Conservation (phyloP, 805 yeast species). For the Yamadazyma sp. region DNA sequence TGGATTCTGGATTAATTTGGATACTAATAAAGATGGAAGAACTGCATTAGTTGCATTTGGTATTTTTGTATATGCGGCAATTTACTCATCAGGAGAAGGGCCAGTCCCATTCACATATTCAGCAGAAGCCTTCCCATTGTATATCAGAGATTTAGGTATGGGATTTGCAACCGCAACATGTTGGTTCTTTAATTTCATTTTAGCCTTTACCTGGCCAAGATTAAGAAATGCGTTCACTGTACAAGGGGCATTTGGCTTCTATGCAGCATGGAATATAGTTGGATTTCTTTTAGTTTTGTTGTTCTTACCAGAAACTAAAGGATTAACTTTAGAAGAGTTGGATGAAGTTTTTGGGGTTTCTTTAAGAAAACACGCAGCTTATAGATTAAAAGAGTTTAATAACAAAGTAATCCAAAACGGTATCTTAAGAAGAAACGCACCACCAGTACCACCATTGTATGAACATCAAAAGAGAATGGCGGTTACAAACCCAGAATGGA, state of each 20-base stretch:
- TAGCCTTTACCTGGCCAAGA: conserved; percentile 79
- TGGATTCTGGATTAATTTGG: conserved; percentile 64
- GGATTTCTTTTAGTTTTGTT: conserved; percentile 70
- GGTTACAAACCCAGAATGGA: conserved; percentile 60
- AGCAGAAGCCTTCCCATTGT: conserved; percentile 77
- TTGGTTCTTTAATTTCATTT: conserved; percentile 69
- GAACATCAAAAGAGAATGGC: conserved; percentile 50
- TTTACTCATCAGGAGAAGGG: conserved; percentile 83
- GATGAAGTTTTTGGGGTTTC: conserved; percentile 70
- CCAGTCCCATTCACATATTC: conserved; percentile 89
- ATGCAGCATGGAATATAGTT: conserved; percentile 78
- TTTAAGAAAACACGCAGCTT: conserved; percentile 48
- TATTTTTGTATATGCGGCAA: conserved; percentile 67
- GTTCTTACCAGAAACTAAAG: conserved; percentile 66
- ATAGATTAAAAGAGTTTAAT: conserved; percentile 30
- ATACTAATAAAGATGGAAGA: conserved; percentile 44
- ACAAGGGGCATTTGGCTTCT: conserved; percentile 86
- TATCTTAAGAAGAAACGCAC: conserved; percentile 43
- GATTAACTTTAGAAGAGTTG: conserved; percentile 70
- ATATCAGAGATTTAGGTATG: conserved; percentile 78
- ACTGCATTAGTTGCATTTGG: conserved; percentile 69
- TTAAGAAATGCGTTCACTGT: conserved; percentile 63
- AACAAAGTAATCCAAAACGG: conserved; percentile 43
- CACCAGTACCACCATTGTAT: conserved; percentile 54
- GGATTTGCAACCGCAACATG: conserved; percentile 72